Conservation (phyloP, 2,329 filamentous ascomycete species). For the Phyllosticta ampelicida region DNA sequence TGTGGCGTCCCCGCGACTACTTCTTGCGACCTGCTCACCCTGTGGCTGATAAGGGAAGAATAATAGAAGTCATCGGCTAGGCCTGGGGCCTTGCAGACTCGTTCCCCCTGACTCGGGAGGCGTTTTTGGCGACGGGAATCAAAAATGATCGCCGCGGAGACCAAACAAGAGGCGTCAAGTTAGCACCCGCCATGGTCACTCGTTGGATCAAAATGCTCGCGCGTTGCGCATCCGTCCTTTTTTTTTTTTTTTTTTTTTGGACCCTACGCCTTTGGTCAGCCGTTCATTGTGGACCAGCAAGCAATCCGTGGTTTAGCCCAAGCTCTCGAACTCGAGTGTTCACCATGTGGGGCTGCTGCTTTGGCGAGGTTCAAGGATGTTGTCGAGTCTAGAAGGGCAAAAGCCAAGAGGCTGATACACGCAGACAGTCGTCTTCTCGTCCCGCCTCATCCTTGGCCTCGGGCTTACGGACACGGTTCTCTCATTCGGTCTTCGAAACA, state of each 20-base stretch:
- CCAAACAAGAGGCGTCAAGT: neutral
- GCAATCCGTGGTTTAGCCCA: neutral
- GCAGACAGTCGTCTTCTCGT: neutral
- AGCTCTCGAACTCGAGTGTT: slow-evolving; percentile 3
- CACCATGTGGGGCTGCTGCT: neutral
- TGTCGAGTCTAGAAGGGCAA: neutral
- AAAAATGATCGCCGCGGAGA: neutral
- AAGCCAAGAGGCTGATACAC: slow-evolving; percentile 1
- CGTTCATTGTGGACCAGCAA: slow-evolving; percentile 4
- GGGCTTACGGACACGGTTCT: neutral
- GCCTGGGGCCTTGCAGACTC: neutral
- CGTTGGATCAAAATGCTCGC: slow-evolving; percentile 3
- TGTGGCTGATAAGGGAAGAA: neutral
- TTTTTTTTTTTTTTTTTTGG: slow-evolving; percentile 3
- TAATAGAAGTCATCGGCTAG: neutral
- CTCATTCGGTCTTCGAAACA: slow-evolving; percentile 1
- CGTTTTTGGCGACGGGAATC: neutral
- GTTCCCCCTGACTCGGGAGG: neutral
- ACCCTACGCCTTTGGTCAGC: slow-evolving; percentile 1
- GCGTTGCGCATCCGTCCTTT: neutral
- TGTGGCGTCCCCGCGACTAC: neutral
- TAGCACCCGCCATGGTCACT: neutral
- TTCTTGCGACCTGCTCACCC: neutral
- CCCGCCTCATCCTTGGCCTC: slow-evolving; percentile 1
- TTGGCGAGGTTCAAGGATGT: neutral